Percentiles rank a stretch among this genome's conserved stretches.
phyloP scores from a whole-genome alignment of 257 asterid species.

The Gardenia jasminoides region DNA sequence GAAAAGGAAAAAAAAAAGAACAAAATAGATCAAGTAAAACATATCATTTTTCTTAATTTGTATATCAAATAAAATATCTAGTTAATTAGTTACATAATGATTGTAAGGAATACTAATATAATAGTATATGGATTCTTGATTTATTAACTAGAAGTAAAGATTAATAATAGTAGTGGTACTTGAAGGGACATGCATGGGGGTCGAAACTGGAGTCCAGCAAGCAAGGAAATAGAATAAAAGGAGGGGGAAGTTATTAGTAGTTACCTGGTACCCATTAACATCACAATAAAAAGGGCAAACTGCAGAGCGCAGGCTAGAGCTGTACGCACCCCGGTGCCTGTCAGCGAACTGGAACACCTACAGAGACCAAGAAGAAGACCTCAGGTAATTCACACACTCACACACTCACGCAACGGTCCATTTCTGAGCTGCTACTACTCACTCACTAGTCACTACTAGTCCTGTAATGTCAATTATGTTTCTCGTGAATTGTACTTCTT shows the following conservation, averaged over 20 bases:
- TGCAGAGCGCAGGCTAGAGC: slow-evolving; percentile 62
- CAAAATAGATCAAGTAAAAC: no score
- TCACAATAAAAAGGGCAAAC: slow-evolving; percentile 95
- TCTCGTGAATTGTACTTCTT: slow-evolving; percentile 9
- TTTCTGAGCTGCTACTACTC: background rate
- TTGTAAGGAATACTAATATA: no score
- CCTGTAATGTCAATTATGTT: background rate
- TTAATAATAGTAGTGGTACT: no score
- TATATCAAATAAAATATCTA: no score
- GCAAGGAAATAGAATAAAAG: background rate
- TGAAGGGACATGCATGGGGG: background rate
- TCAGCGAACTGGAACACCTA: slow-evolving; percentile 91
- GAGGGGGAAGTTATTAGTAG: background rate
- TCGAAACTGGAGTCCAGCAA: background rate
- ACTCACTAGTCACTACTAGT: background rate
- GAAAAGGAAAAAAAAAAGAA: no score
- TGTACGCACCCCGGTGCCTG: slow-evolving; percentile 83
- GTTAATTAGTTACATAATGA: no score
- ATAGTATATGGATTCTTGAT: no score
- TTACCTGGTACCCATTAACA: slow-evolving; percentile 79
- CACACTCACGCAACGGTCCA: slow-evolving; percentile 21
- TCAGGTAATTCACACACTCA: no score
- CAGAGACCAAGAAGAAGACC: no score
- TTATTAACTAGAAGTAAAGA: no score
- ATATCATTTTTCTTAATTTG: no score